These are phyloP conservation scores for Corymbia calophylla DNA, from an alignment of 441 rosid species.

Conservation along the genomic window DNA sequence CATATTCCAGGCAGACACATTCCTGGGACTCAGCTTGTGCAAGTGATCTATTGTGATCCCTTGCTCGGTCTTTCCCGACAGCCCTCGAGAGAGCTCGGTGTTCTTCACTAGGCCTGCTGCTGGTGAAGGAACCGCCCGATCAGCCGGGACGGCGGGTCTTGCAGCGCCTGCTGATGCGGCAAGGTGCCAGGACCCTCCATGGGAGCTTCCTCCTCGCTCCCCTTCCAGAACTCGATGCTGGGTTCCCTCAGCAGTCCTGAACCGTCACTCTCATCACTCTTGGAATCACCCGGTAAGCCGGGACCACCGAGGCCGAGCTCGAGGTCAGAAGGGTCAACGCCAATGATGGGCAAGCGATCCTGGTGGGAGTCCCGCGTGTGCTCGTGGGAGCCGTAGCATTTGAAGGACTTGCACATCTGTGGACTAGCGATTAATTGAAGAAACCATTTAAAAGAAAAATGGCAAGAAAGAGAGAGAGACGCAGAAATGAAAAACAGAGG, in stretches of 20 bases:
- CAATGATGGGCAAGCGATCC: background rate
- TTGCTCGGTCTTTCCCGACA: background rate
- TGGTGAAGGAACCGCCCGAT: background rate
- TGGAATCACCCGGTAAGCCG: conserved; percentile 24
- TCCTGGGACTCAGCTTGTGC: background rate
- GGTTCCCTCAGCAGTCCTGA: conserved; percentile 41
- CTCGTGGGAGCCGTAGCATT: background rate
- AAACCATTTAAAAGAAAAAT: background rate
- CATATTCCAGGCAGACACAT: background rate
- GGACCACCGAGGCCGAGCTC: conserved; percentile 6
- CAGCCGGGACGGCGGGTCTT: conserved; percentile 41
- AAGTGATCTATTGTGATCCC: background rate
- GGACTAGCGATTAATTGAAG: background rate
- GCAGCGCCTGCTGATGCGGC: background rate
- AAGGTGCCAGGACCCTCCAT: background rate
- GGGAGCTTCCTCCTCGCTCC: background rate
- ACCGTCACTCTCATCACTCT: conserved; percentile 14
- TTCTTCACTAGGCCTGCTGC: background rate
- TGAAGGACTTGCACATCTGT: background rate
- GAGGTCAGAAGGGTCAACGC: background rate
- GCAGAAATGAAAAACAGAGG: background rate
- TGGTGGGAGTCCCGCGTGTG: background rate
- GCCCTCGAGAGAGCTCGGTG: background rate
- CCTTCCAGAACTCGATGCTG: conserved; percentile 36
- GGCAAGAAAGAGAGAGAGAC: background rate